Conservation (phyloP, 441 rosid species). For the Mallotus japonicus region DNA sequence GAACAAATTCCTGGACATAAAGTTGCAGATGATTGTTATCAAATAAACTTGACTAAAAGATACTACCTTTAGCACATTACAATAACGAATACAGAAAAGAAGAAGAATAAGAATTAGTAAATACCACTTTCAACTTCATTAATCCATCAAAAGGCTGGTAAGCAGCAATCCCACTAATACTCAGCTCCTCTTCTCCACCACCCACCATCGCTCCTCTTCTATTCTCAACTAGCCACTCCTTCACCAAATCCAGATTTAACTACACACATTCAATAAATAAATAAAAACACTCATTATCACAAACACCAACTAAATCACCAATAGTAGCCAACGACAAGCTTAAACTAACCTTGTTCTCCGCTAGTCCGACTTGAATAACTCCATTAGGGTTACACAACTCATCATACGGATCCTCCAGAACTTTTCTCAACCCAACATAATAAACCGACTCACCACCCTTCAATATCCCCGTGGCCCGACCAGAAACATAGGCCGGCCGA, state of each 20-base stretch:
- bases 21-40: not conserved
- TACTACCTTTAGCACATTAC: not conserved
- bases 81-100: not conserved
- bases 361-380: slow-evolving; percentile 73
- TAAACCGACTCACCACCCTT: slow-evolving; percentile 58
- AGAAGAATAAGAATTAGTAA: not conserved
- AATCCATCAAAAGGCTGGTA: slow-evolving; percentile 71
- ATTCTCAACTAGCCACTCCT: slow-evolving; percentile 70
- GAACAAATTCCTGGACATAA: not conserved
- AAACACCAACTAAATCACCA: not conserved
- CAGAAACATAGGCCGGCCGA: slow-evolving; percentile 58
- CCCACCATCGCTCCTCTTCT: slow-evolving; percentile 52
- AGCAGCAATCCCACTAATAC: slow-evolving; percentile 59
- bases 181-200: slow-evolving; percentile 40
- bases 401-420: slow-evolving; percentile 58
- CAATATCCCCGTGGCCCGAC: slow-evolving; percentile 53
- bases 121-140: slow-evolving; percentile 72
- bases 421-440: slow-evolving; percentile 53
- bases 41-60: not conserved
- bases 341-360: slow-evolving; percentile 62
- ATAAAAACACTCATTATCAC: not conserved
- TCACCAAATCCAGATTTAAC: slow-evolving; percentile 81
- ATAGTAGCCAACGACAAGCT: not conserved
- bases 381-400: slow-evolving; percentile 54
- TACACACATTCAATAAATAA: slow-evolving; percentile 25